Base-by-base conservation (phyloP, 164 flowering plant species). In the Warburgia ugandensis region DNA sequence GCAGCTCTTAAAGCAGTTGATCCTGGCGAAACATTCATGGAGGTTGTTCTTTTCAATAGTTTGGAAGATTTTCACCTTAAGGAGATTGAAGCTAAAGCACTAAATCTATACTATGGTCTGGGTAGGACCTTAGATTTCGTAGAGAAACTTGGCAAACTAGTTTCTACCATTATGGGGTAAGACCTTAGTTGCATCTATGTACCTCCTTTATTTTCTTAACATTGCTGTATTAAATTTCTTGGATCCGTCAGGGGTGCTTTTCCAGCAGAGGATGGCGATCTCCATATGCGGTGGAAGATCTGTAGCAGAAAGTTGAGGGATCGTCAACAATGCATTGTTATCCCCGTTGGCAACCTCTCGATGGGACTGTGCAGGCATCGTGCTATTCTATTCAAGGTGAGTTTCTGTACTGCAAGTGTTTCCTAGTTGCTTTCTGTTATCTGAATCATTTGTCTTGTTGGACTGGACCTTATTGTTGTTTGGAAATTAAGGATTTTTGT, bases 361-460 rank as follows among this genome's bases (percentile, higher is more conserved):
- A 65, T 58, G 61, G 98, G 98, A 25, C 84, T 92, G 32, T 92
- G 98, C 58, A 74, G 98, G 69, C 98, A 92, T 55, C 90, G 98
- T 3, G 86, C 95, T 11, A 78, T 92, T 58, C 79, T 92, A 27
- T 92, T 92, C 74, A 92, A 92, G 95, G 98, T 87, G 43, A 59
- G 20, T 13, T 4, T 45, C 32, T 14, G 6, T 45, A 3, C 5
- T 16, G 12, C 13, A 45, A 20, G 41, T 25, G 28, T 8, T 32
- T 19, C 9, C 11, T 21, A 23, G 23, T 16, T 29, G 6, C 14
- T 3, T 10, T 21, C 11, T 21, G 3, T 9, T 27, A 26, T 45
- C 6, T 26, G 0, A 3, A 0, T 8, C 25, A 1, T 19, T 2
- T 23, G 29, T 45, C 27, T 2, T 45, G 13, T 14, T 17, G 13